A percentile compares a stretch with the other conserved stretches of the same genome.
Conservation (phyloP, 306 rosid genomes). For the Rosa persica region DNA sequence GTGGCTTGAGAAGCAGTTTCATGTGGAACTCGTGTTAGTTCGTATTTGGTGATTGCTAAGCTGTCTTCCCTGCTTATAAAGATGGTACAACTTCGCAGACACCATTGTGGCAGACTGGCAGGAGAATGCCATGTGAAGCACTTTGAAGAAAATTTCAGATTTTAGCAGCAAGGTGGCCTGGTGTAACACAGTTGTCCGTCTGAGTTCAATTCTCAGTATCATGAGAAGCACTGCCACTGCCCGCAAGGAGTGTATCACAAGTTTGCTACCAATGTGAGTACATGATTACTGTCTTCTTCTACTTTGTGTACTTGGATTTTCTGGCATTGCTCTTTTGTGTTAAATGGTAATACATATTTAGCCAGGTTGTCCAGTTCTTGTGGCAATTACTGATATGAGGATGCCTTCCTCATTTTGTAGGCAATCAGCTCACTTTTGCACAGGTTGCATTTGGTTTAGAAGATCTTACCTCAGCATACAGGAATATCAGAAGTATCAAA, state of each 20-base stretch:
- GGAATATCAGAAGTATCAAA: neutral
- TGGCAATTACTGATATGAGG: neutral
- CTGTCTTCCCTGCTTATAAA: neutral
- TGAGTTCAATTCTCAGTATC: neutral
- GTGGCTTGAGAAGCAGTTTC: neutral
- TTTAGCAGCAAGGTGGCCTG: neutral
- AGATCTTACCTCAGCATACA: neutral
- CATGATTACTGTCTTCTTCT: neutral
- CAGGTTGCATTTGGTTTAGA: constrained; percentile 7
- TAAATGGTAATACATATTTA: neutral
- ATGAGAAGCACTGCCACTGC: neutral
- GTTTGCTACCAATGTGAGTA: constrained; percentile 3
- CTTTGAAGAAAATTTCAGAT: neutral
- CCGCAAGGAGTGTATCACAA: neutral
- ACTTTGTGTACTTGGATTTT: neutral
- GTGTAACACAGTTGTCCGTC: neutral
- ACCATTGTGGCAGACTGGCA: neutral
- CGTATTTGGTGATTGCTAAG: neutral
- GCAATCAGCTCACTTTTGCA: neutral
- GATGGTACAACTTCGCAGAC: neutral
- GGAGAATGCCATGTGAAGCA: neutral
- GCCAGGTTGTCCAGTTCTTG: neutral
- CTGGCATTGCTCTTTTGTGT: neutral
- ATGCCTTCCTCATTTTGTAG: neutral
- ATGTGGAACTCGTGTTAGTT: neutral